These are phyloP conservation scores for Fusarium brevicatenulatum DNA, from an alignment of 2,329 filamentous ascomycete species.

Conservation along the genomic window DNA sequence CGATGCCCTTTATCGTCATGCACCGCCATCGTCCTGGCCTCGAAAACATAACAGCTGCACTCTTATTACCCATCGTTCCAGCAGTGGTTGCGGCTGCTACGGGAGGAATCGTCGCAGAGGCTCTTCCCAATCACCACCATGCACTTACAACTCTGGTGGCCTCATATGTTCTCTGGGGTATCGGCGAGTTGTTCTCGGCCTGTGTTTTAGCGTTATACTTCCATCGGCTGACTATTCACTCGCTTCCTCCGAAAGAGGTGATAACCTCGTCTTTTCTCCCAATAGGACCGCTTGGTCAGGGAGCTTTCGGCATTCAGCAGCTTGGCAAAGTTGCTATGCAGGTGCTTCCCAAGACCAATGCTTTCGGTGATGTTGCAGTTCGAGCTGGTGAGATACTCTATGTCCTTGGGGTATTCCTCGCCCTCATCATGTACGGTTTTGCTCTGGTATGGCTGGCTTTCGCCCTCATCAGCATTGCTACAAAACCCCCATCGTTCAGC, in stretches of 20 bases:
- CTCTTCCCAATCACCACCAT: slow-evolving; percentile 63
- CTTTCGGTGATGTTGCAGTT: slow-evolving; percentile 58
- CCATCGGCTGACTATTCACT: slow-evolving; percentile 72
- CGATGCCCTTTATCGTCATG: slow-evolving; percentile 66
- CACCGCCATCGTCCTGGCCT: slow-evolving; percentile 58
- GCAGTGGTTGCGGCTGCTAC: slow-evolving; percentile 72
- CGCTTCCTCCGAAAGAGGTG: slow-evolving; percentile 72
- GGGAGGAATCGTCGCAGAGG: slow-evolving; percentile 71
- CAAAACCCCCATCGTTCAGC: slow-evolving; percentile 56
- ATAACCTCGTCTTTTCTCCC: slow-evolving; percentile 76
- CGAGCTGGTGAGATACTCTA: slow-evolving; percentile 61
- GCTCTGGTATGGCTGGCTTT: slow-evolving; percentile 57
- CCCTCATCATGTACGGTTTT: slow-evolving; percentile 58
- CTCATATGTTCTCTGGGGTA: slow-evolving; percentile 76
- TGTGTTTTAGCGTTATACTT: slow-evolving; percentile 75
- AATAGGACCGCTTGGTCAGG: slow-evolving; percentile 73
- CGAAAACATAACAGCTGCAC: slow-evolving; percentile 70
- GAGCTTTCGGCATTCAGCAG: slow-evolving; percentile 67
- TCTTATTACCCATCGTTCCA: slow-evolving; percentile 73
- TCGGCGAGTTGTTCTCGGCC: slow-evolving; percentile 67
- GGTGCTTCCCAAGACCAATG: slow-evolving; percentile 52
- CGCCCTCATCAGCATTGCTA: slow-evolving; percentile 54
- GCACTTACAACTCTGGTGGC: slow-evolving; percentile 71
- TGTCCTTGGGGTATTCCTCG: slow-evolving; percentile 62
- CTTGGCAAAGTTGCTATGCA: slow-evolving; percentile 59